Evolutionary conservation across 768 basidiomycete genomes (phyloP), one percentile per base, ranked within the genome.

Genomic region (Mycena metata): DNA sequence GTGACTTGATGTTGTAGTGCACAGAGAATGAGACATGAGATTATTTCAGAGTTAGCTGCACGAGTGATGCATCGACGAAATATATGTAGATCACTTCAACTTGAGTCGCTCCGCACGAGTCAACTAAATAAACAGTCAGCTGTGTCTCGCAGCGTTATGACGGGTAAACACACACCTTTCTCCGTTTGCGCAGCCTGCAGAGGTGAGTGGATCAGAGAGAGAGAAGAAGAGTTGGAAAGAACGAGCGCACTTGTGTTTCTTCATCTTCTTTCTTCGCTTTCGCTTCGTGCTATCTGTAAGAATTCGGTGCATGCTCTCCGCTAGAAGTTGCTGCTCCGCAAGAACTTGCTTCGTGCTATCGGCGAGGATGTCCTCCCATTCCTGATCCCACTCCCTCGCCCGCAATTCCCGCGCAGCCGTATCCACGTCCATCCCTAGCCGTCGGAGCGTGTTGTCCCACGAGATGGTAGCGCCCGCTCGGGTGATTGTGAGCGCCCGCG

Each of bases 201-300:
- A 57, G 55, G n/a, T 12, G 6, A 30, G 3, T 30, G 30, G 24
- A 24, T 55, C 46, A 65, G 52, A 61, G 47, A 47, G 42, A 51
- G 49, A 52, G 60, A n/a, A n/a, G 64, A 64, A 64, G 21, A 17
- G 43, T 56, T n/a, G 41, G 65, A 60, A 49, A 47, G 60, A 26
- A 30, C 54, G 30, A 4, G 85, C 93, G 80, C 76, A 95, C 95
- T 96, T 96, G 79, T 97, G 96, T 82, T 96, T 97, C 87, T 92
- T 95, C 91, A 97, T 97, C 90, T 96, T 97, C 89, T 90, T 92
- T 84, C 89, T 84, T 73, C 89, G 86, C 85, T 96, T 96, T 79
- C 94, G 88, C 84, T 91, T 92, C 33, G 89, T 89, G 72, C 94
- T 95, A 73, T 95, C 94, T 81, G 93, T 83, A 77, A 89, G 79